These are phyloP conservation scores for Cinnamomum chago DNA, from an alignment of 164 flowering plant genomes.

Conservation along the genomic window DNA sequence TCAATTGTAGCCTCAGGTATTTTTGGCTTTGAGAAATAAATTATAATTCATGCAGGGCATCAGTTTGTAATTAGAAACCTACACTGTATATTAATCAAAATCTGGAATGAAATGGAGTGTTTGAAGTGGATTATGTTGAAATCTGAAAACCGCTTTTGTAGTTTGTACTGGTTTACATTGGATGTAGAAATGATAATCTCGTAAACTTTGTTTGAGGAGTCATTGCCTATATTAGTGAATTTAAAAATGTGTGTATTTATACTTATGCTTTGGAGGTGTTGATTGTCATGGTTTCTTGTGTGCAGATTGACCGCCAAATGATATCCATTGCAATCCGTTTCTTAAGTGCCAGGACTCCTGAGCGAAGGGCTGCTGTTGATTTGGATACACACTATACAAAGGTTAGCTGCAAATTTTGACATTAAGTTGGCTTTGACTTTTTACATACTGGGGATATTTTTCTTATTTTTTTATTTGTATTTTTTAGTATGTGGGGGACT, in stretches of 20 bases:
- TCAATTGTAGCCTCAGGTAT: no score
- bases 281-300: neutral
- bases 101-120: no score
- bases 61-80: no score
- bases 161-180: neutral
- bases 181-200: neutral
- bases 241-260: neutral
- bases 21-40: no score
- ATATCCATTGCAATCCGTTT: conserved; percentile 73
- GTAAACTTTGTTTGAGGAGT: neutral
- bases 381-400: conserved; percentile 87
- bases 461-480: neutral
- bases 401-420: conserved; percentile 28
- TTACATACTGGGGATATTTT: neutral
- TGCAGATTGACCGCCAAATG: conserved; percentile 63
- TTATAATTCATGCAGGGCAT: no score
- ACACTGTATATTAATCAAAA: no score
- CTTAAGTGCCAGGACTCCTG: conserved; percentile 83
- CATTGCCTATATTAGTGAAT: neutral
- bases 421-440: no score
- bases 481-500: neutral
- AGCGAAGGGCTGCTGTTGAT: conserved; percentile 91
- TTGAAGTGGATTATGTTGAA: no score
- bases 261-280: neutral
- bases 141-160: neutral